These are phyloP conservation scores for Aristolochia fimbriata DNA, from an alignment of 164 flowering plant species.

Conservation along the genomic window DNA sequence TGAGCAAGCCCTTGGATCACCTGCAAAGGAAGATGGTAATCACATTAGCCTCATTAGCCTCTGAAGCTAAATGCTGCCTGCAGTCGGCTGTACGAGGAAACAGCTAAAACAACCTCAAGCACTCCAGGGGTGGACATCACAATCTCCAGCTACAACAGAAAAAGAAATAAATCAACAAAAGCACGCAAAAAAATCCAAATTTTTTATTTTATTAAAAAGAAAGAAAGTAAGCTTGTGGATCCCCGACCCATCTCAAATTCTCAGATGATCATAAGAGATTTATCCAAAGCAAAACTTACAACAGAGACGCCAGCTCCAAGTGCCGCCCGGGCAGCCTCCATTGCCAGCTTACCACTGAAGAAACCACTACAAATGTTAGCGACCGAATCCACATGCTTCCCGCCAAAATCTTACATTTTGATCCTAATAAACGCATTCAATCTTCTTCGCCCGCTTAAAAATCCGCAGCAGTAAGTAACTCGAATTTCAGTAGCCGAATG, in stretches of 20 bases:
- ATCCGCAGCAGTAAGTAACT: too few species aligned
- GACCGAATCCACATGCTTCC: background rate
- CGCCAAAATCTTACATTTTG: background rate
- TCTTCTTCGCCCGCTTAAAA: too few species aligned
- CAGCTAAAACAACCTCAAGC: constrained; percentile 47
- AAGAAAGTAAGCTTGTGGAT: background rate
- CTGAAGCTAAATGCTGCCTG: background rate
- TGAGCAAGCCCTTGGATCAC: constrained; percentile 40
- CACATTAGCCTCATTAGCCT: background rate
- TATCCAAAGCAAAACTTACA: constrained; percentile 32
- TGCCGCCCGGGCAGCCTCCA: constrained; percentile 66
- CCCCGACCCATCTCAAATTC: background rate
- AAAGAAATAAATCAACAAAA: constrained; percentile 1
- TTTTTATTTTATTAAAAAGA: too few species aligned
- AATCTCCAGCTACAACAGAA: constrained; percentile 56
- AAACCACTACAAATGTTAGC: background rate
- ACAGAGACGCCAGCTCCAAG: constrained; percentile 59
- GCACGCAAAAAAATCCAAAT: background rate
- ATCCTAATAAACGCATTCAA: background rate
- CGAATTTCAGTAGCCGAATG: too few species aligned
- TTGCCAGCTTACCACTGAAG: constrained; percentile 52
- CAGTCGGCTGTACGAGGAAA: background rate
- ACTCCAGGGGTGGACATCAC: constrained; percentile 69
- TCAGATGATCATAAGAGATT: background rate
- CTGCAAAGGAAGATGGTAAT: constrained; percentile 19